Percentiles rank a stretch among this genome's conserved stretches.
phyloP scores from a whole-genome alignment of 768 basidiomycete genomes.

The Tulasnella calospora region DNA sequence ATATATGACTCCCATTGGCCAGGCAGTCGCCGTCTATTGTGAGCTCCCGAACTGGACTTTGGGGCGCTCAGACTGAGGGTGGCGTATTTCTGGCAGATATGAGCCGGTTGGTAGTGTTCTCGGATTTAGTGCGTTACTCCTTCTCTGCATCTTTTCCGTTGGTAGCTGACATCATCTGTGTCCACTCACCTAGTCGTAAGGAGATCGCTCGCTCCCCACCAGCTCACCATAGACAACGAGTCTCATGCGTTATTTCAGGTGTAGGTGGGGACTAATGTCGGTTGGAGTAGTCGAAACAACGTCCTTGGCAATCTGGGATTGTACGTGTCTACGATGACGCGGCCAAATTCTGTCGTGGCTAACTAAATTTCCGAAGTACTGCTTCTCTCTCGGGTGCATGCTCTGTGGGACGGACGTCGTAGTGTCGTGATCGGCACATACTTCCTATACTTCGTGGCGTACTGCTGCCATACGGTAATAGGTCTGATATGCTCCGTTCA shows the following conservation, averaged over 20 bases:
- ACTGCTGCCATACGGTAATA: neutral
- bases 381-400: neutral
- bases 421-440: neutral
- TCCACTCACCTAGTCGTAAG: neutral
- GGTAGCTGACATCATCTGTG: neutral
- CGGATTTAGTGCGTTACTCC: neutral
- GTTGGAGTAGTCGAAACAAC: neutral
- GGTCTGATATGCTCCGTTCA: neutral
- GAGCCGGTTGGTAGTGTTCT: neutral
- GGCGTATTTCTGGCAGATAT: neutral
- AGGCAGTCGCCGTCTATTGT: neutral
- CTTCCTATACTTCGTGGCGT: neutral
- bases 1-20: neutral
- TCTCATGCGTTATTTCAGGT: neutral
- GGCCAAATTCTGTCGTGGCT: neutral
- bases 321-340: neutral
- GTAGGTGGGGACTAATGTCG: neutral
- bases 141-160: neutral
- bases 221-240: neutral
- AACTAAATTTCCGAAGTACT: neutral
- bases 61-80: neutral
- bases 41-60: neutral
- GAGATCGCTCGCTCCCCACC: neutral
- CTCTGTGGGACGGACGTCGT: neutral
- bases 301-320: neutral